phyloP scores from a whole-genome alignment of 371 early-diverging fungal species.

The Gilbertella persicaria region DNA sequence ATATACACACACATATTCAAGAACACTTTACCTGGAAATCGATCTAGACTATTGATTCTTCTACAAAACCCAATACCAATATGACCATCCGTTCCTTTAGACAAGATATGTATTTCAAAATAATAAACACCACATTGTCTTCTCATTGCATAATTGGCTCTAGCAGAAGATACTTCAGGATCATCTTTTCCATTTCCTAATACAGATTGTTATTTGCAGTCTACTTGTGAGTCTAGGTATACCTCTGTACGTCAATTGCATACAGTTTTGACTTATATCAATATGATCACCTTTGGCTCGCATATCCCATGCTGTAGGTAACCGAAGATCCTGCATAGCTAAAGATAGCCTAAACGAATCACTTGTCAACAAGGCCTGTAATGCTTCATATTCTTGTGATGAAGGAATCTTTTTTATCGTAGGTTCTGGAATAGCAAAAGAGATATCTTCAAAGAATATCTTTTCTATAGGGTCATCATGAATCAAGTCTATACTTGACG shows the following conservation, averaged over 20 bases:
- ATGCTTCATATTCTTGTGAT: constrained; percentile 5
- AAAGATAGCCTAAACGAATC: constrained; percentile 14
- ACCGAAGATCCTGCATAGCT: constrained; percentile 30
- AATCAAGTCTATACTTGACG: not conserved
- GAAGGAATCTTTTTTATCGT: constrained; percentile 4
- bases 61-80: constrained; percentile 89
- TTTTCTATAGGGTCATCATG: not conserved
- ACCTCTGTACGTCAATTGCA: constrained; percentile 59
- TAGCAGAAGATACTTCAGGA: constrained; percentile 79
- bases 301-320: constrained; percentile 67
- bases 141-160: constrained; percentile 81
- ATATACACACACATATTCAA: too few species aligned
- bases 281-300: constrained; percentile 59
- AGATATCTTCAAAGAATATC: not conserved
- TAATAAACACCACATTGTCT: constrained; percentile 89
- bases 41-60: constrained; percentile 48
- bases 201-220: not conserved
- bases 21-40: constrained; percentile 77
- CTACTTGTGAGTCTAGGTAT: constrained; percentile 22
- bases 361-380: constrained; percentile 2
- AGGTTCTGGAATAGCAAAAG: not conserved
- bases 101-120: constrained; percentile 83
- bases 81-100: constrained; percentile 91
- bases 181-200: constrained; percentile 80
- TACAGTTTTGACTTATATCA: constrained; percentile 51